Evolutionary conservation across 2,329 filamentous ascomycete species (phyloP), one percentile per base, ranked within the genome.

Genomic region (Colletotrichum sp.): DNA sequence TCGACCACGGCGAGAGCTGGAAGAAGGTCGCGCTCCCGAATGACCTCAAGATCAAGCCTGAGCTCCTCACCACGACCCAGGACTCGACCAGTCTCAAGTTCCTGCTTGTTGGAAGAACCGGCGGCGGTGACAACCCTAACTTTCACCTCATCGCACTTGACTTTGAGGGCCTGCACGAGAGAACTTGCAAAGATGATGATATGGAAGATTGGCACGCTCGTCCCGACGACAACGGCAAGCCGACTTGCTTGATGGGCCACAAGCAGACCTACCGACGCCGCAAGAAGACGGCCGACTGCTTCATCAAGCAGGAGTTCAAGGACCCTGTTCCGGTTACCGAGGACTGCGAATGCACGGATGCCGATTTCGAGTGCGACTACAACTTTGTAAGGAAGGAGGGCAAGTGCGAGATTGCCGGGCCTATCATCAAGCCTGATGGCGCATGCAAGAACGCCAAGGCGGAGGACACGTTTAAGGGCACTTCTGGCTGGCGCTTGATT

Each of bases 281-380:
- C 80, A 99, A 98, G 88, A 94, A 95, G 83, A 91, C 95, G 80
- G 94, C 95, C 21, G 92, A 98, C 76, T 99, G 98, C 85, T 98
- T 98, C 83, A 90, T 99, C 79, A 94, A 95, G 80, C 90, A 95
- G 76, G 92, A 96, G 69, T 98, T 98, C 87, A 92, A 95, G 81
- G 94, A 97, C 77, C 93, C 95, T 0, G 85, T 91, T 39, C 92
- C 94, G 3, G 88, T 93, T 76, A 93, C 91, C 32, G 92, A 95
- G 80, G 85, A 92, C 63, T 99, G 97, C 87, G 92, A 95, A 55
- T 99, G 97, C 85, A 92, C 93, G 1, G 92, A 94, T 73, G 88
- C 89, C 39, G 98, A 99, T 84, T 99, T 98, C 83, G 97, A 99
- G 85, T 99, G 97, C 83, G 96, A 99, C 82, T 98, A 95, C 88